A percentile compares a stretch with the other conserved stretches of the same genome.
Conservation (phyloP, 148 eudicot species). For the Vaccinium vitisidaea region DNA sequence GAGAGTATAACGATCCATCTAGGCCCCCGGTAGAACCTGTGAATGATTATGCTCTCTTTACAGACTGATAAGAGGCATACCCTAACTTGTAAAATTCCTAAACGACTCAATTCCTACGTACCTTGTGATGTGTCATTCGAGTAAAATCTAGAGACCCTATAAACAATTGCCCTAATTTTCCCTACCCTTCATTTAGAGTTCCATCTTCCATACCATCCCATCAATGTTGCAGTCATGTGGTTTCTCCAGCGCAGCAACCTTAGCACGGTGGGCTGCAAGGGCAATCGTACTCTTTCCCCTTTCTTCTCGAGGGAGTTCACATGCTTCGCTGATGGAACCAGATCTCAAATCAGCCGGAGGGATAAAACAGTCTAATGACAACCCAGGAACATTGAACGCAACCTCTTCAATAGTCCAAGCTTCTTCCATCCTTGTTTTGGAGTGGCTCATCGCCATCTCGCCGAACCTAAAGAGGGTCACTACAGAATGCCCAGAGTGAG, state of each 20-base stretch:
- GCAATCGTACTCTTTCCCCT: conserved; percentile 26
- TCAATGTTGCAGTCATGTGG: conserved; percentile 17
- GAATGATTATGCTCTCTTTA: conserved; percentile 32
- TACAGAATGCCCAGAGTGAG: conserved; percentile 55
- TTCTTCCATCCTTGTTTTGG: conserved; percentile 60
- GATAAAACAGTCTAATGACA: conserved; percentile 53
- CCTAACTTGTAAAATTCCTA: conserved; percentile 13
- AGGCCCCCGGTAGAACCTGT: conserved; percentile 24
- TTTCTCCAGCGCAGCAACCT: conserved; percentile 44
- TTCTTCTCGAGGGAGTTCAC: conserved; percentile 39
- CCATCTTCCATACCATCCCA: conserved; percentile 36
- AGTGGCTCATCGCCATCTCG: conserved; percentile 58
- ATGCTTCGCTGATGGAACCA: conserved; percentile 38
- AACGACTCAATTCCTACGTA: conserved; percentile 17
- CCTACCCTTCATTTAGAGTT: conserved; percentile 29
- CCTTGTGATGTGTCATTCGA: conserved; percentile 32
- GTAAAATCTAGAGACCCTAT: conserved; percentile 31
- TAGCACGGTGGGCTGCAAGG: conserved; percentile 34
- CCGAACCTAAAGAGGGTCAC: conserved; percentile 58
- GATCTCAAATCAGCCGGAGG: conserved; percentile 55
- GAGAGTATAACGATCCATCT: conserved; percentile 31
- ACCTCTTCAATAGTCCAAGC: conserved; percentile 63
- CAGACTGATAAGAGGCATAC: conserved; percentile 22
- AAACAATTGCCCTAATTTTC: conserved; percentile 26
- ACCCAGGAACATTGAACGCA: conserved; percentile 54